Conservation (phyloP, 352 stramenopile genomes). For the Blastocystis sp. region DNA sequence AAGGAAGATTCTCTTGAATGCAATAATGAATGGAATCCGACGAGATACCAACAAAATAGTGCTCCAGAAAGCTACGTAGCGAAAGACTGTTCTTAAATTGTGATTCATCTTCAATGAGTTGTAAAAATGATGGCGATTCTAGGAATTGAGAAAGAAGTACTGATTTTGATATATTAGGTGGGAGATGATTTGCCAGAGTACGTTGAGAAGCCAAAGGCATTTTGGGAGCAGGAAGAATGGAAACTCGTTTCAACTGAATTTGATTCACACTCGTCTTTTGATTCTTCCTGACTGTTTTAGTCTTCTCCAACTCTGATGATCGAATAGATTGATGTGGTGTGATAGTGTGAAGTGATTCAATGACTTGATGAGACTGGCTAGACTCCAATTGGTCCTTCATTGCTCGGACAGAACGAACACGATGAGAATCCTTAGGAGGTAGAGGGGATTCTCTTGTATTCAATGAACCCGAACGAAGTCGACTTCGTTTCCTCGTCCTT, state of each 20-base stretch:
- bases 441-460: no score
- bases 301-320: no score
- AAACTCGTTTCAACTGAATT: not conserved
- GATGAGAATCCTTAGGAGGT: no score
- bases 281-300: no score
- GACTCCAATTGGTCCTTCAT: no score
- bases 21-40: not conserved
- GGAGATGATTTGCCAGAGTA: not conserved
- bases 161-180: not conserved
- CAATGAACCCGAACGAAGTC: no score
- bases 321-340: no score
- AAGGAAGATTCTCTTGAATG: not conserved
- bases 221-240: not conserved
- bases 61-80: not conserved
- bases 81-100: not conserved
- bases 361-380: no score
- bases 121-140: not conserved
- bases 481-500: no score
- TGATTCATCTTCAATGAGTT: not conserved
- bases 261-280: no score
- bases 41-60: constrained; percentile 1
- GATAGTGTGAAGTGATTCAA: no score
- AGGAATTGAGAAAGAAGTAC: not conserved
- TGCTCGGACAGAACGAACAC: no score
- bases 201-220: not conserved